Conservation (phyloP, 2,329 filamentous ascomycete genomes). For the Chrysoporthe puriensis region DNA sequence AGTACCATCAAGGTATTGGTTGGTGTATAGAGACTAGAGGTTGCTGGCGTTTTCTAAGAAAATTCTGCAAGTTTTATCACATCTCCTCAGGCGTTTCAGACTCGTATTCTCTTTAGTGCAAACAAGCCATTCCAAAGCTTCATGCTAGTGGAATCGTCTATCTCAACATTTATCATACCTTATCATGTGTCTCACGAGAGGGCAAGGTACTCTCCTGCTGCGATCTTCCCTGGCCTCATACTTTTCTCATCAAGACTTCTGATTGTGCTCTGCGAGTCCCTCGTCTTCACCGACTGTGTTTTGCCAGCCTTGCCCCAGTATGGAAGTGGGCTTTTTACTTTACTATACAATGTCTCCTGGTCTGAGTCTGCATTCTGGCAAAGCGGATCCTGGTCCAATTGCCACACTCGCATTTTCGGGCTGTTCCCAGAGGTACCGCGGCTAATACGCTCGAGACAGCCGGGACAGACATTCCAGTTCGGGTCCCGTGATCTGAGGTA, state of each 20-base stretch:
- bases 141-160: not conserved
- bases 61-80: not conserved
- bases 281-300: not conserved
- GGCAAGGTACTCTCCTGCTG: conserved; percentile 3
- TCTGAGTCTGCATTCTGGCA: conserved; percentile 13
- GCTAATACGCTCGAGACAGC: conserved; percentile 6
- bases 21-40: not conserved
- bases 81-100: not conserved
- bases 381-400: conserved; percentile 21
- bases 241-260: not conserved
- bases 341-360: not conserved
- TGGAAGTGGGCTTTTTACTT: not conserved
- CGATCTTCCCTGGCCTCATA: not conserved
- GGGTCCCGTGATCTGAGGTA: conserved; percentile 13
- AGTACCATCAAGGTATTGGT: too few species aligned
- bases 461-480: conserved; percentile 16
- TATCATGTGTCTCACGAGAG: not conserved
- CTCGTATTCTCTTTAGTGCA: not conserved
- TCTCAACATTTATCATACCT: too few species aligned
- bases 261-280: conserved; percentile 3
- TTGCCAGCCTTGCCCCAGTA: not conserved
- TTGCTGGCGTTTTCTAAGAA: not conserved
- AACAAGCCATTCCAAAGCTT: not conserved
- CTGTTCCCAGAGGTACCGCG: not conserved
- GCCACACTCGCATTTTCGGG: not conserved